Base-by-base conservation (phyloP, 495 filamentous ascomycete species). In the Pyrenula aspistea region DNA sequence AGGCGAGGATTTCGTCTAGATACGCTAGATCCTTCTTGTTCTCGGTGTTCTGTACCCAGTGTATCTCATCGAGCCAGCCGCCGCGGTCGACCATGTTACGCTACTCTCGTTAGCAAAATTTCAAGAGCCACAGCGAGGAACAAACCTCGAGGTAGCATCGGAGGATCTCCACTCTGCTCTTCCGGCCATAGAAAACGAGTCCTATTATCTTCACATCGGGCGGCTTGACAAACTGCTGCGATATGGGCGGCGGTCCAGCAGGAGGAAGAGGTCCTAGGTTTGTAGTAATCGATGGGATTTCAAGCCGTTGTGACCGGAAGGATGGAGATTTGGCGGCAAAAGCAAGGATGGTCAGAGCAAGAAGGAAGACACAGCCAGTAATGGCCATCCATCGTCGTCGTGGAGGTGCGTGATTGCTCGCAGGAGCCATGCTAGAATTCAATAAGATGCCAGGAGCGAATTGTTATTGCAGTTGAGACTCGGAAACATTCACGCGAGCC, bases 31-130 rank as follows among this genome's bases (percentile, higher is more conserved):
- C 75, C 3, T 72, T 66, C 47, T 70, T 55, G 15, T 71, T 71
- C 19, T 71, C 61, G 12, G 75, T 79, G 55, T 72, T 72, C 54
- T 67, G 63, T 56, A 73, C 65, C 57, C 72, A 77, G 55, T 68
- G 62, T 49, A 78, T 65, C 56, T 76, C 73, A 53, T 78, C 75
- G 10, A 78, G 63, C 58, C 67, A 69, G 20, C 75, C 75, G 3
- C 75, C 75, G 55, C 75, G 73, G 1, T 53, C 54, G 22, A 58
- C 71, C 0, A 78, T 64, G 53, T 78, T 78, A 53, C 70, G 63
- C 59, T 68, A 63, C 19, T 42, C 31, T 15, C 8, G 15, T 42
- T 42, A 42, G 31, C 15, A 8, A 8, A 15, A 8, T 42, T 4
- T 15, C 4, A 15, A 4, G 31, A 42, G 4, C 15, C 31, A 42